phyloP scores from a whole-genome alignment of 768 basidiomycete genomes.

The Sarcodon sp. region DNA sequence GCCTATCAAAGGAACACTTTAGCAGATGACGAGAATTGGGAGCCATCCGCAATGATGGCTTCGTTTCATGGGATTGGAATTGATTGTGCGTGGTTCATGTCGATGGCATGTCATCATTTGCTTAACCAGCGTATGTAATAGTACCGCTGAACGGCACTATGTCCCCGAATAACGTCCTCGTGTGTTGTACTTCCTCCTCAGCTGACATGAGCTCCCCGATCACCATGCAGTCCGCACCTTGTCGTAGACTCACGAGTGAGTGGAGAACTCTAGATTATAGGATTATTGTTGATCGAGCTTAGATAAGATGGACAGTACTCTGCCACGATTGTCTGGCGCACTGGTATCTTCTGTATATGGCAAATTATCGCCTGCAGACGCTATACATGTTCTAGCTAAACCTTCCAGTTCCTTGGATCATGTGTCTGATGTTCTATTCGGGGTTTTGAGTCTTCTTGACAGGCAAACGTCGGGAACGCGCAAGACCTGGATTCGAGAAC shows the following conservation, averaged over 20 bases:
- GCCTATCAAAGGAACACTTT: conserved; percentile 35
- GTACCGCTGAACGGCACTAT: conserved; percentile 42
- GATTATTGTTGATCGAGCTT: background rate
- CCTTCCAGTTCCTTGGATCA: conserved; percentile 26
- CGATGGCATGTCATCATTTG: background rate
- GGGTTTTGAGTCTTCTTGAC: conserved; percentile 34
- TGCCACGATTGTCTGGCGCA: conserved; percentile 4
- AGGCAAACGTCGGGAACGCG: conserved; percentile 23
- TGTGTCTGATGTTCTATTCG: conserved; percentile 33
- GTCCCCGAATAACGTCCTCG: conserved; percentile 47
- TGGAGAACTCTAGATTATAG: background rate
- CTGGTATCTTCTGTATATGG: conserved; percentile 33
- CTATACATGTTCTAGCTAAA: conserved; percentile 40
- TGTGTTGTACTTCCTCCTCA: conserved; percentile 41
- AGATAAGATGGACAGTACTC: background rate
- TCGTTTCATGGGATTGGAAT: conserved; percentile 27
- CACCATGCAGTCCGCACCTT: conserved; percentile 11
- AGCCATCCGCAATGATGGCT: conserved; percentile 30
- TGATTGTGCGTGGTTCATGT: conserved; percentile 17
- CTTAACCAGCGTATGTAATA: conserved; percentile 14
- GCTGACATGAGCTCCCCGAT: conserved; percentile 4
- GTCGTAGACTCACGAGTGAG: background rate
- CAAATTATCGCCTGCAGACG: conserved; percentile 41
- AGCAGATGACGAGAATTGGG: conserved; percentile 36
- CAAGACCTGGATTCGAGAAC: conserved; percentile 32